Evolutionary conservation across 257 asterid species (phyloP).

Genomic region (Gentiana straminea): DNA sequence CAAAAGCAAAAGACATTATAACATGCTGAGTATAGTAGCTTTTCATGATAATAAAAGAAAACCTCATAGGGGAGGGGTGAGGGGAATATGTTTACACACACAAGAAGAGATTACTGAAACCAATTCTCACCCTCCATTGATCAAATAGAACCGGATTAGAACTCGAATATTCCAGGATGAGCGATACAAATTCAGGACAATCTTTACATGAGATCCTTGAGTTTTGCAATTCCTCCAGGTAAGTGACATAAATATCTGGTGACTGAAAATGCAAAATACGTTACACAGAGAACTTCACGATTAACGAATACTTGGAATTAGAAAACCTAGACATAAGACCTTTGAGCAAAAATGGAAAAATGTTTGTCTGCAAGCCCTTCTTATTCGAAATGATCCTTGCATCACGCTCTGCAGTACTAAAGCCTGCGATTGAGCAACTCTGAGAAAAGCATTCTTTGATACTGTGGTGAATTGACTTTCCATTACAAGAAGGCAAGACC

Average conservation of each 20-base stretch:
- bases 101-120: slow-evolving; percentile 4
- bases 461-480: slow-evolving; percentile 58
- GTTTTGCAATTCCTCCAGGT: slow-evolving; percentile 67
- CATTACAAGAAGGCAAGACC: slow-evolving; percentile 77
- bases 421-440: slow-evolving; percentile 80
- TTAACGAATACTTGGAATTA: slow-evolving; percentile 5
- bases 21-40: neutral
- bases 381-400: slow-evolving; percentile 62
- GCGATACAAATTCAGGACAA: slow-evolving; percentile 49
- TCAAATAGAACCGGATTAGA: slow-evolving; percentile 42
- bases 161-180: slow-evolving; percentile 58
- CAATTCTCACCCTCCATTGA: slow-evolving; percentile 52
- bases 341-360: slow-evolving; percentile 53
- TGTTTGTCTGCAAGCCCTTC: slow-evolving; percentile 57
- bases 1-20: neutral
- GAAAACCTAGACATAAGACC: slow-evolving; percentile 34
- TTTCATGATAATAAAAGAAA: neutral
- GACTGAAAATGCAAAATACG: slow-evolving; percentile 39
- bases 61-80: neutral
- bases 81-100: neutral
- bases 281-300: slow-evolving; percentile 9
- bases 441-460: slow-evolving; percentile 70
- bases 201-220: slow-evolving; percentile 69
- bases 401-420: slow-evolving; percentile 48
- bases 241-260: slow-evolving; percentile 52